Evolutionary conservation across 768 basidiomycete species (phyloP).

Genomic region (Suillus occidentalis): DNA sequence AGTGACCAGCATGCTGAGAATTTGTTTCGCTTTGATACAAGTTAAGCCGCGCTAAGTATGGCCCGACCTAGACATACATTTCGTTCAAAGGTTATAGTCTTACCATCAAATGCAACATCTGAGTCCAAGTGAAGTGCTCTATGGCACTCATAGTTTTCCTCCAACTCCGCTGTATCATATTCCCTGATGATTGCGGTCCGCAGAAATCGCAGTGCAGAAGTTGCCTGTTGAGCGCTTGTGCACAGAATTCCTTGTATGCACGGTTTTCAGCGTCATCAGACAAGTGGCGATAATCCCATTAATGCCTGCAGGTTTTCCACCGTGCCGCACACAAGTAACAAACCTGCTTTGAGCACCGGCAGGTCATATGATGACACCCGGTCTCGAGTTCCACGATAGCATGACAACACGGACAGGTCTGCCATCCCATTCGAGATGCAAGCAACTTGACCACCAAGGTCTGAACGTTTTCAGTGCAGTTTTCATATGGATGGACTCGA

Average conservation of each 20-base stretch:
- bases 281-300: constrained; percentile 57
- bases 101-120: constrained; percentile 49
- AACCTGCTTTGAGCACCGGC: constrained; percentile 48
- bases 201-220: constrained; percentile 15
- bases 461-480: constrained; percentile 44
- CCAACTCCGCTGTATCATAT: constrained; percentile 34
- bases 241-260: constrained; percentile 24
- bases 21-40: background rate
- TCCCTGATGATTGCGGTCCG: constrained; percentile 14
- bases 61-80: background rate
- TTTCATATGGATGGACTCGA: constrained; percentile 37
- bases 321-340: constrained; percentile 62
- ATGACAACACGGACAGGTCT: constrained; percentile 61
- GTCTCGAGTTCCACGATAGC: constrained; percentile 53
- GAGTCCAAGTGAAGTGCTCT: constrained; percentile 42
- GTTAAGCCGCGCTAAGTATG: background rate
- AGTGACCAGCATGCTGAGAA: background rate
- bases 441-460: constrained; percentile 45
- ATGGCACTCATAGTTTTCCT: constrained; percentile 51
- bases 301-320: constrained; percentile 65
- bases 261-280: constrained; percentile 23
- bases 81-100: constrained; percentile 14
- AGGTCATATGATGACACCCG: constrained; percentile 69
- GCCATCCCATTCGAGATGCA: constrained; percentile 49
- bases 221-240: constrained; percentile 1